These are phyloP conservation scores for Imleria badia DNA, from an alignment of 768 basidiomycete genomes.

Conservation along the genomic window DNA sequence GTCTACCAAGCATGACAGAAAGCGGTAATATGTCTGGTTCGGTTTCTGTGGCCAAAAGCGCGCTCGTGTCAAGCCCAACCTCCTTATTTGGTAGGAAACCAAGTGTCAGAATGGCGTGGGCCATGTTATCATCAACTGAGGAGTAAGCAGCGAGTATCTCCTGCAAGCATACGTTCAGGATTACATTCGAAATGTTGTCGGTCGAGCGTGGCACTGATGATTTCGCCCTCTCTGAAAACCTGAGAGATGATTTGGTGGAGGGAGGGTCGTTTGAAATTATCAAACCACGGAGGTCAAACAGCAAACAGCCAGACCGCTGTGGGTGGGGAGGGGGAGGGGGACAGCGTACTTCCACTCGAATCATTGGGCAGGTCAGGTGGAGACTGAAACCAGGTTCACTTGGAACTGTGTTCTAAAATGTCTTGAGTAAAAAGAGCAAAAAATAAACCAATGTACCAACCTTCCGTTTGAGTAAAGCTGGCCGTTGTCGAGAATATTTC, in stretches of 20 bases:
- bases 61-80: slow-evolving; percentile 13
- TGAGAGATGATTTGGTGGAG: slow-evolving; percentile 22
- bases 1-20: slow-evolving; percentile 21
- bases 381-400: slow-evolving; percentile 21
- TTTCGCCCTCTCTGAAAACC: slow-evolving; percentile 29
- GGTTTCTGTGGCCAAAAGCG: slow-evolving; percentile 28
- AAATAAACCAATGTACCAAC: slow-evolving; percentile 6
- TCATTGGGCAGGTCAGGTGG: slow-evolving; percentile 46
- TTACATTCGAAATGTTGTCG: slow-evolving; percentile 5
- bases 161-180: slow-evolving; percentile 43
- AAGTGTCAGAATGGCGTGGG: slow-evolving; percentile 49
- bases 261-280: slow-evolving; percentile 34
- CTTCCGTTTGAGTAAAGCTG: slow-evolving; percentile 12
- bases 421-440: slow-evolving; percentile 4
- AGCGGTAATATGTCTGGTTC: slow-evolving; percentile 17
- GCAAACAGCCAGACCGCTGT: slow-evolving; percentile 66
- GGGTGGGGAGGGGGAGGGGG: slow-evolving; percentile 49
- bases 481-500: slow-evolving; percentile 7
- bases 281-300: slow-evolving; percentile 62
- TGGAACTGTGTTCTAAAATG: slow-evolving; percentile 8
- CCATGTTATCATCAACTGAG: slow-evolving; percentile 36
- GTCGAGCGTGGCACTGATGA: background rate
- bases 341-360: slow-evolving; percentile 69
- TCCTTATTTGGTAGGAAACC: slow-evolving; percentile 40
- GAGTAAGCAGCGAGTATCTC: slow-evolving; percentile 54